Conservation (phyloP, 139 green algal species). For the Dunaliella primolecta region DNA sequence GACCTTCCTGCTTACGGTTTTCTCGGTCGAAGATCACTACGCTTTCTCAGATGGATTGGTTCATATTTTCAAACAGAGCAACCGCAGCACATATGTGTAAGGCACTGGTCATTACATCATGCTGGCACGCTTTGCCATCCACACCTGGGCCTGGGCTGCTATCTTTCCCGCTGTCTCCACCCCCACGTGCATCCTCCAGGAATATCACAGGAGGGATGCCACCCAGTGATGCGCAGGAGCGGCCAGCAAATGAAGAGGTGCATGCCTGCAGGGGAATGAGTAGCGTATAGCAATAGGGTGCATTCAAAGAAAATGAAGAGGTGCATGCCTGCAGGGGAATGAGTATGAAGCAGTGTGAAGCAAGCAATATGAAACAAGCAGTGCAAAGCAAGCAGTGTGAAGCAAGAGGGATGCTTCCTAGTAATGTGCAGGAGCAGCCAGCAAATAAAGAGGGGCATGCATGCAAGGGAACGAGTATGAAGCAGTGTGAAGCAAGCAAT, state of each 20-base stretch:
- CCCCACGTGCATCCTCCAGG: background rate
- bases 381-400: background rate
- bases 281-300: background rate
- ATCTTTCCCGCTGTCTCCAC: background rate
- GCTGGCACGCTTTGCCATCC: too few relatives aligned
- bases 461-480: background rate
- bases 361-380: background rate
- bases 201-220: background rate
- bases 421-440: background rate
- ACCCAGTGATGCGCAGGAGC: background rate
- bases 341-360: background rate
- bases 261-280: background rate
- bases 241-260: constrained; percentile 11
- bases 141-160: background rate
- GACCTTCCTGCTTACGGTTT: too few relatives aligned
- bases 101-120: too few relatives aligned
- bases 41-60: too few relatives aligned
- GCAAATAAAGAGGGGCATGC: constrained; percentile 2
- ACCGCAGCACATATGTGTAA: too few relatives aligned
- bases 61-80: too few relatives aligned
- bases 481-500: background rate
- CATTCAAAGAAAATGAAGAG: background rate
- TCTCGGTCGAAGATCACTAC: too few relatives aligned
- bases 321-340: background rate
- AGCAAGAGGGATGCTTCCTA: background rate